Base-by-base conservation (phyloP, 78 protist genomes). In the slime mould (Dictyostelium discoideum) region DNA sequence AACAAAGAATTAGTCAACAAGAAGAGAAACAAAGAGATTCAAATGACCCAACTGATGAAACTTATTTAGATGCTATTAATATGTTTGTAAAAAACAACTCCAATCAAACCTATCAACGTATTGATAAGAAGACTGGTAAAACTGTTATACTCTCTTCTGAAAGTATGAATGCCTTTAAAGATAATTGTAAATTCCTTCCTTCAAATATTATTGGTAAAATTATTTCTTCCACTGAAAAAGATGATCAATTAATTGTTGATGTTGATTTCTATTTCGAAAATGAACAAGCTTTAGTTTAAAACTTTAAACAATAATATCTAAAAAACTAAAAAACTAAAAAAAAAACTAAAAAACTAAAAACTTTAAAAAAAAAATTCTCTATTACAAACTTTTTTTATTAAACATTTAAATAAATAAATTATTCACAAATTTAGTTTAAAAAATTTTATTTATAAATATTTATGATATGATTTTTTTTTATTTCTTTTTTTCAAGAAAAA, bases 11-110 rank as follows among this genome's bases (percentile, higher is more conserved):
- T 74, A 37, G 13, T 14, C 24, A 29, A 37, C 81, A 74, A 37
- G 42, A 69, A 69, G 77, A 69, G 39, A 74, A 37, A 74, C 81
- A 74, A 74, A 74, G 81, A 37, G 81, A 74, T 74, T 42, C 81
- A 37, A 29, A 32, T 32, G 81, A 74, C 6, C 81, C 81, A 74
- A 74, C 81, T 42, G 81, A 74, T 14, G 81, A 74, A 74, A 74
- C 81, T 22, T 74, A 74, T 37, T 74, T 74, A 16, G 81, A 74
- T 74, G 81, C 81, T 2, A 74, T 74, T 16, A 74, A 74, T 37
- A 48, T 29, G 5, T 74, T 74, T 39, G 81, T 74, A 29, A 74
- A 74, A 22, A 29, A 29, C 39, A 29, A 29, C 39, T 32, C 81
- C 24, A 18, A 37, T 18, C 22, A 37, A 37, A 37, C 46, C 3